phyloP scores from a whole-genome alignment of 208 protist species.

The Leptomonas seymouri region DNA sequence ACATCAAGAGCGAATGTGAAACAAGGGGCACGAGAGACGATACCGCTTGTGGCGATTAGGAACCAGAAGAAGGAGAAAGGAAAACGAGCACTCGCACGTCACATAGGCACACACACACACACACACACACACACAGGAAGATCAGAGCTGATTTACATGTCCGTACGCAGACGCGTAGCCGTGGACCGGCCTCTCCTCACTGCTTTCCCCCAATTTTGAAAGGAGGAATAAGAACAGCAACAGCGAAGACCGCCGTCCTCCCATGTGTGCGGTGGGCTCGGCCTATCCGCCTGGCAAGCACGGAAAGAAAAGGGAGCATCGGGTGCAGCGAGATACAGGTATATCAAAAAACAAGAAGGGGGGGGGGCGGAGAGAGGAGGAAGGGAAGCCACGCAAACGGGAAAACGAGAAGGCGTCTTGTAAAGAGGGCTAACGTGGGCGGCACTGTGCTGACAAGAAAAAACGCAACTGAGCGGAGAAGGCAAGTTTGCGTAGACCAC shows the following conservation, averaged over 20 bases:
- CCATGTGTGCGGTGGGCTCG: background rate
- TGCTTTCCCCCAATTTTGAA: background rate
- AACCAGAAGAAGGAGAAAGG: background rate
- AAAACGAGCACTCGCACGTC: no score
- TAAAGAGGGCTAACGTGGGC: no score
- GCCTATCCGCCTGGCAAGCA: background rate
- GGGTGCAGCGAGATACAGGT: background rate
- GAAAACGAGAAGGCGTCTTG: no score
- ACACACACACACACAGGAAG: background rate
- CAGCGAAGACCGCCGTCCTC: background rate
- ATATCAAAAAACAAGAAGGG: no score
- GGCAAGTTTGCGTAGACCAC: no score
- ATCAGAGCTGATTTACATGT: background rate
- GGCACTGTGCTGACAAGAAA: no score
- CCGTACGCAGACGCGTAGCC: background rate
- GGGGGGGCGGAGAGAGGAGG: no score
- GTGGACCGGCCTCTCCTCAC: background rate
- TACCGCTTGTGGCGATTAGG: background rate
- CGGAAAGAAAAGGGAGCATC: background rate
- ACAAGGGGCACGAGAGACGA: background rate
- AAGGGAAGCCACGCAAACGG: no score
- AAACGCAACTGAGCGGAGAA: no score
- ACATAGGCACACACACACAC: background rate
- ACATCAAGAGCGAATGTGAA: background rate
- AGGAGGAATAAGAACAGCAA: background rate